Conservation (phyloP, 169 alveolate genomes). For the Babesia ovis region DNA sequence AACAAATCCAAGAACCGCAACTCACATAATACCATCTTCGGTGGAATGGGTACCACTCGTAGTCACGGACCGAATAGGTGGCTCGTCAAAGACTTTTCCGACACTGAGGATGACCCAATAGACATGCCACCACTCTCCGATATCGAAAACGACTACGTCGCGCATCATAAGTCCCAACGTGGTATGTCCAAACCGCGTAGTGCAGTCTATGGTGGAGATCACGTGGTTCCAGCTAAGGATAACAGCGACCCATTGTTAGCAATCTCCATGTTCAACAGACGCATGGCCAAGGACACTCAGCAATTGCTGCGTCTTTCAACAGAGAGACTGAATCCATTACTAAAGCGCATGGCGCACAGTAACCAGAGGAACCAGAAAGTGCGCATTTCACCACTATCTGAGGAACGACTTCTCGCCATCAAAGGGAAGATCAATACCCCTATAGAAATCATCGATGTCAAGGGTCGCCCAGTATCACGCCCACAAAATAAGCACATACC, state of each 20-base stretch:
- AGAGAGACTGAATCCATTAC: conserved; percentile 36
- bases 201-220: background rate
- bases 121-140: background rate
- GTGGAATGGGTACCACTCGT: background rate
- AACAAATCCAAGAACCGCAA: background rate
- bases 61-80: background rate
- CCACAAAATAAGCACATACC: background rate
- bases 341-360: conserved; percentile 32
- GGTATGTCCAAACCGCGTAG: background rate
- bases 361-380: conserved; percentile 43
- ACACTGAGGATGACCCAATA: background rate
- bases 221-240: too few species aligned
- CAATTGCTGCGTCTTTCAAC: conserved; percentile 15
- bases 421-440: background rate
- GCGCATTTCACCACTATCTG: conserved; percentile 8
- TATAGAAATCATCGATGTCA: background rate
- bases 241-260: background rate
- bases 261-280: conserved; percentile 18
- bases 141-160: background rate
- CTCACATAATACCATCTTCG: background rate
- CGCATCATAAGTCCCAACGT: background rate
- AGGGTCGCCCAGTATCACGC: background rate
- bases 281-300: conserved; percentile 42
- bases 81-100: background rate
- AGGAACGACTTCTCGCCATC: background rate